Evolutionary conservation across 148 eudicot genomes (phyloP).

Genomic region (Nyssa sinensis): DNA sequence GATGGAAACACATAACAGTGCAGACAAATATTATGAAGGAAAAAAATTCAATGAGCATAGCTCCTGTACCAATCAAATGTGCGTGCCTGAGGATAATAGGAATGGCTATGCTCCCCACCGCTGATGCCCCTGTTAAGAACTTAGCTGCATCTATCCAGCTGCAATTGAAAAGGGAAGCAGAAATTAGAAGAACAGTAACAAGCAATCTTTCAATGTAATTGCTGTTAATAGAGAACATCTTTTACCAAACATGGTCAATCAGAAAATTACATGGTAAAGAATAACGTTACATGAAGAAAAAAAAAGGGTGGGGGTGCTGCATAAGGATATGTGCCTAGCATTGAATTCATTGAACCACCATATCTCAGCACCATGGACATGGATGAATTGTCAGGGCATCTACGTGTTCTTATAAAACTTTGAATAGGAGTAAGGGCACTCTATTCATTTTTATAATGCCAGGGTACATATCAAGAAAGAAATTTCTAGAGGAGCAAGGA

Average conservation of each 20-base stretch:
- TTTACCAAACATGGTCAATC: not conserved
- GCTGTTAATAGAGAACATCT: not conserved
- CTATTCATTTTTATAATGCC: too few relatives aligned
- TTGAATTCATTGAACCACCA: not conserved
- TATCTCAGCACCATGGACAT: too few relatives aligned
- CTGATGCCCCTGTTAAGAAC: conserved; percentile 93
- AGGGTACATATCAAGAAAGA: too few relatives aligned
- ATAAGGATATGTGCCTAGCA: not conserved
- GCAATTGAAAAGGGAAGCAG: conserved; percentile 10
- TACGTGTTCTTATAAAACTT: too few relatives aligned
- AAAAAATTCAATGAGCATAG: conserved; percentile 78
- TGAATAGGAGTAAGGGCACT: too few relatives aligned
- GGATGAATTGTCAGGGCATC: too few relatives aligned
- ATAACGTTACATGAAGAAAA: too few relatives aligned
- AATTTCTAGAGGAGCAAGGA: too few relatives aligned
- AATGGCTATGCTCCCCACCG: conserved; percentile 93
- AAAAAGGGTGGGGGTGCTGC: not conserved
- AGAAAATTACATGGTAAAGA: too few relatives aligned
- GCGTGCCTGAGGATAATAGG: conserved; percentile 92
- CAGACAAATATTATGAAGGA: conserved; percentile 88
- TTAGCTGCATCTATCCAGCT: conserved; percentile 98
- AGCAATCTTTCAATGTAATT: not conserved
- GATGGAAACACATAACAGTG: conserved; percentile 91
- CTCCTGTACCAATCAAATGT: conserved; percentile 68
- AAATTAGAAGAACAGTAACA: not conserved